Conservation (phyloP, 768 basidiomycete species). For the Boletus reticulatus region DNA sequence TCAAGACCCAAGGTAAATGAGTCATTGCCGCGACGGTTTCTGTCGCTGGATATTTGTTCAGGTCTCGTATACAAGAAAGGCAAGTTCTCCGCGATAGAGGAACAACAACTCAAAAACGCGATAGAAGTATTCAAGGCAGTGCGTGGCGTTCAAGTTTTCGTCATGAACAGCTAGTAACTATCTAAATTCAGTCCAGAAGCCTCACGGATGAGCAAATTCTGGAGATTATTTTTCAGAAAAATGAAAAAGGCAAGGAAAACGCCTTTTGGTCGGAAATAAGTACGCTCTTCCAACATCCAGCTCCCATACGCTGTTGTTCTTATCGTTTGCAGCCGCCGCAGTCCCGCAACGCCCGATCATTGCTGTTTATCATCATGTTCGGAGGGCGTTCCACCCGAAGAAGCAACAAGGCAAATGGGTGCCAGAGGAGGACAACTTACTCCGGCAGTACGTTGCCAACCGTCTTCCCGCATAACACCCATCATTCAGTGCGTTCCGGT, state of each 20-base stretch:
- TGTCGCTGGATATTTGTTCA: conserved; percentile 26
- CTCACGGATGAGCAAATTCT: conserved; percentile 54
- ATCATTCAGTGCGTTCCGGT: conserved; percentile 4
- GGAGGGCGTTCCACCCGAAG: conserved; percentile 66
- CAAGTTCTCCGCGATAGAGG: conserved; percentile 80
- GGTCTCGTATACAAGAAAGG: conserved; percentile 88
- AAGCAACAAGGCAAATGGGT: conserved; percentile 72
- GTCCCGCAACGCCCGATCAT: conserved; percentile 76
- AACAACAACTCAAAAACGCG: conserved; percentile 59
- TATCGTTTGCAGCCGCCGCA: conserved; percentile 50
- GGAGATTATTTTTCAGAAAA: conserved; percentile 67
- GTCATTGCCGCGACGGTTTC: background rate
- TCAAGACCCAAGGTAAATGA: conserved; percentile 58
- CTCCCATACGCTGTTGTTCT: conserved; percentile 1
- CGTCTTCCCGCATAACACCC: background rate
- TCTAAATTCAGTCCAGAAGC: conserved; percentile 42
- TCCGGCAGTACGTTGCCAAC: conserved; percentile 52
- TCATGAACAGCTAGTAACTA: background rate
- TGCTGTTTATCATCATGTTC: conserved; percentile 81
- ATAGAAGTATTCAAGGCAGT: conserved; percentile 64
- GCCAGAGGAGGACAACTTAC: conserved; percentile 57
- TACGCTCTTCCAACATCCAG: conserved; percentile 33
- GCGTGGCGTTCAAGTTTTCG: conserved; percentile 23
- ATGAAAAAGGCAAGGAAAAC: conserved; percentile 56
- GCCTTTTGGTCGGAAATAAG: conserved; percentile 82